Base-by-base conservation (phyloP, 331 rosid genomes). In the Rhamnella rubrinervis region DNA sequence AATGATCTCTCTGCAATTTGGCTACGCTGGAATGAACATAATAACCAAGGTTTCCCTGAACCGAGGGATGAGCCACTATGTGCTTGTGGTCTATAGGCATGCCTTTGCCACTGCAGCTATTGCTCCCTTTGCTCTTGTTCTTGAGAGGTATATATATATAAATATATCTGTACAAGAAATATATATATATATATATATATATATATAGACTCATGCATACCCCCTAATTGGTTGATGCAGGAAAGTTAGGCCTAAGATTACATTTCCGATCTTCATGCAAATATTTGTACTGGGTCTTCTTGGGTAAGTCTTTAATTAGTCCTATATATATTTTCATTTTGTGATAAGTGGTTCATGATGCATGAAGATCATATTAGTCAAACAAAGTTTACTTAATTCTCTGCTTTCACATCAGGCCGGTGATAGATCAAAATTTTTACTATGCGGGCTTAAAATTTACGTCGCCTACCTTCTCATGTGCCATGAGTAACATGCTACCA, bases 21-120 rank as follows among this genome's bases (percentile, higher is more conserved):
- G 97, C 38, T 93, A 87, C 35, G 97, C 97, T 0, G 98, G 97
- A 10, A 88, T 93, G 98, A 91, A 87, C 62, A 81, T 91, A 21
- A 88, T 93, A 71, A 76, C 91, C 52, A 93, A 93, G 76, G 84
- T 91, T 46, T 93, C 96, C 9, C 97, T 93, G 52, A 88, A 77
- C 78, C 67, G 82, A n/a, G 98, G 98, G 69, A 93, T 91, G 98
- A 93, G 96, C 71, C 98, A 93, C 67, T 93, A 85, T 61, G 98
- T 93, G 23, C 95, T 93, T 6, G 98, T 93, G 58, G 98, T 88
- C 71, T 93, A 91, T 31, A 91, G 98, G 19, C 98, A 93, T 1
- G 98, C 91, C 41, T 35, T 93, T 19, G 98, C 98, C 16, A 91
- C 98, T 0, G 86, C 86, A 0, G 82, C 73, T 4, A 83, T 93